Base-by-base conservation (phyloP, 768 basidiomycete species). In the Harrya chromipes region DNA sequence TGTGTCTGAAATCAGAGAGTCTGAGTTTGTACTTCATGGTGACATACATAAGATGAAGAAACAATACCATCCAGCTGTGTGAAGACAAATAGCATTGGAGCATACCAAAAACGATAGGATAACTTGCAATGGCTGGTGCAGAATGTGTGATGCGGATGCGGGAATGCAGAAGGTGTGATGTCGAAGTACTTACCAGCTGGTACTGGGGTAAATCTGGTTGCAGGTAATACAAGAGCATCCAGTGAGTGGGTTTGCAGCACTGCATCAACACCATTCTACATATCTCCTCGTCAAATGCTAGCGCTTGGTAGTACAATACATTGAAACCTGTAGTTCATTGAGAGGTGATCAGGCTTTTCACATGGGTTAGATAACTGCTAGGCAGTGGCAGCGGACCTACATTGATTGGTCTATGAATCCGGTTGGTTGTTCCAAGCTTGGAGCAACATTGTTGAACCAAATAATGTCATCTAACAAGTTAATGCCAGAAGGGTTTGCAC, bases 401-500 rank as follows among this genome's bases (percentile, higher is more conserved):
- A 41, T 46, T 6, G 66, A 65, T 41, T 74, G 72, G 29, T 57
- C 59, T 0, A 62, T 59, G 49, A 69, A 73, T 50, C 61, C 59
- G 1, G 67, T 49, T 16, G 66, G 58, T 8, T 68, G 63, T 57
- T 85, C 83, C 21, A 81, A 69, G 6, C 65, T 63, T 4, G 78
- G 72, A 50, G 84, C 73, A 4, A 67, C 70, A 37, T 72, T 60
- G 57, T 86, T 73, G 65, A 83, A 84, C 23, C 61, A 57, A 37
- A 85, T 84, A 23, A 85, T 58, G 47, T 82, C 80, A 7, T 75
- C 81, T 10, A 85, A 71, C 20, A 64, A 79, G 35, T 72, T 65
- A 16, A 85, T 82, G 1, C 80, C 81, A 0, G 82, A 76, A 0
- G 84, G 84, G 33, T 82, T 80, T 24, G 72, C 57, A 2, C 77